These are phyloP conservation scores for Phytophthora kernoviae DNA, from an alignment of 352 stramenopile species.

Conservation along the genomic window DNA sequence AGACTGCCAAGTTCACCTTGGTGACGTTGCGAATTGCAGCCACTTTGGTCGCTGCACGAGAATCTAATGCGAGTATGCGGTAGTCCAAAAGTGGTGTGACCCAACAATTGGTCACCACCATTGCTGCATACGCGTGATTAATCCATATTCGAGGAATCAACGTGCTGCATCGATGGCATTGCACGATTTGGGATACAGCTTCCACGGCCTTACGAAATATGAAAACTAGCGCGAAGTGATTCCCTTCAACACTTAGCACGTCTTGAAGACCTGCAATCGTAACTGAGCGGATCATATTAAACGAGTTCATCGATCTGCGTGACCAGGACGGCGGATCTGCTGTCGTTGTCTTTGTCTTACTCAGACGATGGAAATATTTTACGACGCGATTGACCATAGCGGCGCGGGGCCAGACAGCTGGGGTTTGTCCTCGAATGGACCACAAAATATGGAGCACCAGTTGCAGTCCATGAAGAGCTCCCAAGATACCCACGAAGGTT, in stretches of 20 bases:
- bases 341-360: slow-evolving; percentile 2
- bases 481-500: slow-evolving; percentile 25
- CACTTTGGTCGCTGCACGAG: neutral
- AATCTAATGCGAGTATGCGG: slow-evolving; percentile 7
- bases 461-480: slow-evolving; percentile 15
- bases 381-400: slow-evolving; percentile 11
- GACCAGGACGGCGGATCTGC: neutral
- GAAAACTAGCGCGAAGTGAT: slow-evolving; percentile 24
- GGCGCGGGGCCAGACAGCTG: slow-evolving; percentile 19
- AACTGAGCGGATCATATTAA: slow-evolving; percentile 8
- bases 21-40: neutral
- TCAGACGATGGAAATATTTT: neutral
- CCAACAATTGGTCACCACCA: slow-evolving; percentile 50
- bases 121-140: slow-evolving; percentile 43
- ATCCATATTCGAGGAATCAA: slow-evolving; percentile 49
- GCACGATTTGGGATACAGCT: slow-evolving; percentile 32
- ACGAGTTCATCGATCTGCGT: neutral
- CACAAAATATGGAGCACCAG: slow-evolving; percentile 18
- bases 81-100: slow-evolving; percentile 28
- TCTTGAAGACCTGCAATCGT: slow-evolving; percentile 13
- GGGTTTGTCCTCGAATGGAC: slow-evolving; percentile 12
- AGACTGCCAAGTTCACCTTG: slow-evolving; percentile 1
- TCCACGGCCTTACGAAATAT: slow-evolving; percentile 19
- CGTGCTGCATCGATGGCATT: slow-evolving; percentile 47
- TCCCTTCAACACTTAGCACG: slow-evolving; percentile 21